Conservation (phyloP, 2,329 filamentous ascomycete genomes). For the Elsinoe australis region DNA sequence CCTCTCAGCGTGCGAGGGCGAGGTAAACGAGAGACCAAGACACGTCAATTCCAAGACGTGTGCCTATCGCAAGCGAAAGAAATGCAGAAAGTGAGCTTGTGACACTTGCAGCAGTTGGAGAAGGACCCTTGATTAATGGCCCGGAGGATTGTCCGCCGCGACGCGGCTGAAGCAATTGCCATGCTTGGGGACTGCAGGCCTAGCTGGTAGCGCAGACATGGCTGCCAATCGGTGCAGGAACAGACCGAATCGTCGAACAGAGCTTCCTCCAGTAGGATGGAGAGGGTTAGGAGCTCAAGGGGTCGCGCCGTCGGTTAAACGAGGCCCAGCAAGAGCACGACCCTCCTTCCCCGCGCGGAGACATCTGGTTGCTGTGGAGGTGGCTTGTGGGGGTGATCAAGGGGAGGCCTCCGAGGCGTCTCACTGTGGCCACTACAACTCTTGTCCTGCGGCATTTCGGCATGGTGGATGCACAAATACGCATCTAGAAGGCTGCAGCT, state of each 20-base stretch:
- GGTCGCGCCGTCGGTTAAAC: too few relatives aligned
- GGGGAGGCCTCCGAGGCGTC: too few relatives aligned
- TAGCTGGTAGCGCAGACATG: constrained; percentile 1
- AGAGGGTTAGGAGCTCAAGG: constrained; percentile 1
- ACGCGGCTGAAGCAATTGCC: constrained; percentile 6
- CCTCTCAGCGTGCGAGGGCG: too few relatives aligned
- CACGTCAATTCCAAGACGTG: neutral
- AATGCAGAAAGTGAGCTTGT: constrained; percentile 6
- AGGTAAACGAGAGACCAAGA: too few relatives aligned
- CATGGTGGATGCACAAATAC: too few relatives aligned
- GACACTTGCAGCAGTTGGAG: constrained; percentile 10
- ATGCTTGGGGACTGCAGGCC: neutral
- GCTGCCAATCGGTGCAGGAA: constrained; percentile 7
- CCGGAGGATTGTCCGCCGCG: constrained; percentile 7
- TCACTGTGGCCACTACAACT: too few relatives aligned
- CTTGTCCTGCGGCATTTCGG: too few relatives aligned
- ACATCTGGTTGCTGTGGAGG: constrained; percentile 1
- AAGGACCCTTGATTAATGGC: neutral
- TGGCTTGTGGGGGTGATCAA: constrained; percentile 9
- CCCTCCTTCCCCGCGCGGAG: constrained; percentile 7
- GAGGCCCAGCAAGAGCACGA: too few relatives aligned
- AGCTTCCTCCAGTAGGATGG: constrained; percentile 5
- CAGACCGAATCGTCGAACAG: constrained; percentile 4
- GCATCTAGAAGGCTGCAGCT: too few relatives aligned
- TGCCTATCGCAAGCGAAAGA: neutral